These are phyloP conservation scores for Lenzites betulinus DNA, from an alignment of 768 basidiomycete genomes.

Conservation along the genomic window DNA sequence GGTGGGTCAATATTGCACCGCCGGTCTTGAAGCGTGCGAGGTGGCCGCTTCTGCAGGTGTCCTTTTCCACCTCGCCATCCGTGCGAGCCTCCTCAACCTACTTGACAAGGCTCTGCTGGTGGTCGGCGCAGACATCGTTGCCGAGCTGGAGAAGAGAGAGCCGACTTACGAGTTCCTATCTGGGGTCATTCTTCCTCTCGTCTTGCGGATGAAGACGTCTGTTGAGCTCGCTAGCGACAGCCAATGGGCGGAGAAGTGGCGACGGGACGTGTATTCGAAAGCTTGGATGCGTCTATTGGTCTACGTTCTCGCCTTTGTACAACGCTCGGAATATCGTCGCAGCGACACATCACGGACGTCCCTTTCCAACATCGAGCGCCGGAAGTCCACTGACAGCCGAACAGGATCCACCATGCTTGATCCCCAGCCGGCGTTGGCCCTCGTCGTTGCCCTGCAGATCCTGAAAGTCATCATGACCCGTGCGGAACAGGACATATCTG, in stretches of 20 bases:
- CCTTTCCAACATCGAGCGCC: conserved; percentile 39
- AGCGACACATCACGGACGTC: conserved; percentile 26
- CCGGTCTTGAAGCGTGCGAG: conserved; percentile 40
- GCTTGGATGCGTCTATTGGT: conserved; percentile 66
- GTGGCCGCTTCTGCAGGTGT: conserved; percentile 35
- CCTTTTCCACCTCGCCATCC: conserved; percentile 33
- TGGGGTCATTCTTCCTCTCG: conserved; percentile 63
- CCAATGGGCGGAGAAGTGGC: conserved; percentile 46
- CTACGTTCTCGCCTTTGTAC: conserved; percentile 58
- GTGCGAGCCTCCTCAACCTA: conserved; percentile 35
- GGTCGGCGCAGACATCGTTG: conserved; percentile 52
- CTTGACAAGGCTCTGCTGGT: conserved; percentile 44
- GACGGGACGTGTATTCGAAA: conserved; percentile 45
- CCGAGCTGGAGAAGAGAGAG: conserved; percentile 54
- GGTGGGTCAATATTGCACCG: conserved; percentile 35
- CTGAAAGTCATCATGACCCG: conserved; percentile 68
- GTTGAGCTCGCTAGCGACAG: conserved; percentile 44
- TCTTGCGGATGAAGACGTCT: conserved; percentile 53
- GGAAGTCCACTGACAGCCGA: conserved; percentile 50
- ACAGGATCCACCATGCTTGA: conserved; percentile 26
- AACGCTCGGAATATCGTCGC: conserved; percentile 22
- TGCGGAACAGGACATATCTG: conserved; percentile 60
- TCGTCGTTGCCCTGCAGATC: conserved; percentile 60
- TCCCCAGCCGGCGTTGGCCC: conserved; percentile 31
- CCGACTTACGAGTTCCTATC: conserved; percentile 65